These are phyloP conservation scores for Sphaerulina musiva DNA, from an alignment of 2,329 filamentous ascomycete species.

Conservation along the genomic window DNA sequence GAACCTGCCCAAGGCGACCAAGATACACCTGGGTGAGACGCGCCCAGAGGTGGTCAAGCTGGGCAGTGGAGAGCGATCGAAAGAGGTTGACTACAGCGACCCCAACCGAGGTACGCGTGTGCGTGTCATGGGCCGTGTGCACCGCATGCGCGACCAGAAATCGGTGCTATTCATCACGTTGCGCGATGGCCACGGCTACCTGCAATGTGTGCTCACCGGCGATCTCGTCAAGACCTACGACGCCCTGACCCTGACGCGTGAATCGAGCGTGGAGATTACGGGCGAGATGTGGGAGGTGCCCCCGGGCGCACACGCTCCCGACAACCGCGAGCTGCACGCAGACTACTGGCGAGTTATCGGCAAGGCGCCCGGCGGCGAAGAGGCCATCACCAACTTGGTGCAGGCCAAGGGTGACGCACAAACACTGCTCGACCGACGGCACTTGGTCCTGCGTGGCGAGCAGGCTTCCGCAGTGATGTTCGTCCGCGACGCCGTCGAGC, in stretches of 20 bases:
- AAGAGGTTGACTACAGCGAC: constrained; percentile 49
- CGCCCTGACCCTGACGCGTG: constrained; percentile 73
- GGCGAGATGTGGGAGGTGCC: constrained; percentile 81
- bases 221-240: constrained; percentile 88
- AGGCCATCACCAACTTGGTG: constrained; percentile 82
- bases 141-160: constrained; percentile 74
- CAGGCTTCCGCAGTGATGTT: constrained; percentile 79
- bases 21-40: constrained; percentile 69
- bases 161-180: constrained; percentile 82
- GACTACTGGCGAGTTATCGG: constrained; percentile 78
- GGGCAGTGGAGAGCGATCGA: constrained; percentile 42
- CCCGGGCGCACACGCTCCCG: constrained; percentile 67
- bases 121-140: constrained; percentile 73
- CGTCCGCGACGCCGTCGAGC: constrained; percentile 73
- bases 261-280: constrained; percentile 77
- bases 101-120: constrained; percentile 64
- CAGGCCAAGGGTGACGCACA: constrained; percentile 63
- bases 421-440: constrained; percentile 71
- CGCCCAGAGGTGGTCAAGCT: constrained; percentile 54
- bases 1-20: constrained; percentile 65
- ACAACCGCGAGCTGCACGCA: constrained; percentile 80
- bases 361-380: constrained; percentile 75
- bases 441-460: constrained; percentile 79
- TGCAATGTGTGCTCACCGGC: constrained; percentile 79
- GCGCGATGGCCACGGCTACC: constrained; percentile 71